phyloP scores from a whole-genome alignment of 2,329 filamentous ascomycete species.

The Lecanicillium sp. region DNA sequence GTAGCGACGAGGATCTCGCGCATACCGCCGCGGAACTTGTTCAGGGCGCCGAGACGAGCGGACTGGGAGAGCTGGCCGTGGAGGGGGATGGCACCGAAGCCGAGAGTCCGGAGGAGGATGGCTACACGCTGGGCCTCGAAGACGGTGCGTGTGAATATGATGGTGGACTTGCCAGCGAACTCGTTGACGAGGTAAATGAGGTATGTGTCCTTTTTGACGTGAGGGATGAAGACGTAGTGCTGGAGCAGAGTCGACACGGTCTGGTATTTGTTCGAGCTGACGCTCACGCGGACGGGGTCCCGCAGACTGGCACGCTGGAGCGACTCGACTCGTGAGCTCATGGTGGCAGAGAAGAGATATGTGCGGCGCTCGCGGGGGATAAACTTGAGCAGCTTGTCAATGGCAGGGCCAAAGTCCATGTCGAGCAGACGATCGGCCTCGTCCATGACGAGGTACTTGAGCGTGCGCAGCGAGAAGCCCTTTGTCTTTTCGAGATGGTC shows the following conservation, averaged over 20 bases:
- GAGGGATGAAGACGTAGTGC: slow-evolving; percentile 78
- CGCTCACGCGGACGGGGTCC: slow-evolving; percentile 75
- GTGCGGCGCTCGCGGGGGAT: slow-evolving; percentile 72
- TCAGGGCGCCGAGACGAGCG: slow-evolving; percentile 75
- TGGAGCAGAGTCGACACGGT: slow-evolving; percentile 86
- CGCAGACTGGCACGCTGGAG: slow-evolving; percentile 82
- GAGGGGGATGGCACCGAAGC: slow-evolving; percentile 84
- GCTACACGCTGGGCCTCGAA: slow-evolving; percentile 83
- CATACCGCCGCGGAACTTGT: slow-evolving; percentile 78
- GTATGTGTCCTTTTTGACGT: slow-evolving; percentile 83
- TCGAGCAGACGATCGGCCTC: slow-evolving; percentile 90
- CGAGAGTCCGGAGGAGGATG: slow-evolving; percentile 73
- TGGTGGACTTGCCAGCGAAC: slow-evolving; percentile 74
- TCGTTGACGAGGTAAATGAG: slow-evolving; percentile 82
- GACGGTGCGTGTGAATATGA: slow-evolving; percentile 89
- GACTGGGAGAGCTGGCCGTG: slow-evolving; percentile 90
- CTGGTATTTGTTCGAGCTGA: slow-evolving; percentile 79
- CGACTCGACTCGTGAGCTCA: slow-evolving; percentile 88
- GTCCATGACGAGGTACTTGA: slow-evolving; percentile 91
- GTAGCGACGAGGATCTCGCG: slow-evolving; percentile 86
- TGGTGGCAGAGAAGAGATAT: slow-evolving; percentile 89
- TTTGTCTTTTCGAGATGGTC: slow-evolving; percentile 97
- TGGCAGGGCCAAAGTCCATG: slow-evolving; percentile 84
- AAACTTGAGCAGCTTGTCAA: slow-evolving; percentile 90
- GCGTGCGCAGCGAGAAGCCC: slow-evolving; percentile 73